Conservation (phyloP, 2,329 filamentous ascomycete genomes). For the Chaetomium sp. region DNA sequence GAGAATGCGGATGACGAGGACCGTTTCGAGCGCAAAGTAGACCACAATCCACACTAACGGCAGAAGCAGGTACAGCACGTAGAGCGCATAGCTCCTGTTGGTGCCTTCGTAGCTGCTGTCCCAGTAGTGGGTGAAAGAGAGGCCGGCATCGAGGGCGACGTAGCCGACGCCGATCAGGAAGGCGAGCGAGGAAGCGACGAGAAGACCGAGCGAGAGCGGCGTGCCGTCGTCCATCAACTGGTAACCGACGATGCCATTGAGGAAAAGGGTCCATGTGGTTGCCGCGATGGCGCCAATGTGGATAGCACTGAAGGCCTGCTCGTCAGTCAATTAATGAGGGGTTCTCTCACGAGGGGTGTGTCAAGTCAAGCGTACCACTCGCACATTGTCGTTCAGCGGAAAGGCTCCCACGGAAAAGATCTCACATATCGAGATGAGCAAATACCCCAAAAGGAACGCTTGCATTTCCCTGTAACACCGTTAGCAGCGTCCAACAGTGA, state of each 20-base stretch:
- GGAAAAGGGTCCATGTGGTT: slow-evolving; percentile 81
- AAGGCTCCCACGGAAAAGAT: slow-evolving; percentile 94
- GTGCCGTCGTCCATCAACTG: slow-evolving; percentile 94
- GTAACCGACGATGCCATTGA: slow-evolving; percentile 89
- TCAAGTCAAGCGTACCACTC: slow-evolving; percentile 52
- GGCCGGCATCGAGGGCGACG: slow-evolving; percentile 89
- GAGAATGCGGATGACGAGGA: slow-evolving; percentile 78
- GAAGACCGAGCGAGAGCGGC: slow-evolving; percentile 69
- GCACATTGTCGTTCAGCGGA: slow-evolving; percentile 62
- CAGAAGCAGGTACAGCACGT: slow-evolving; percentile 86
- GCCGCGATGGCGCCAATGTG: slow-evolving; percentile 87
- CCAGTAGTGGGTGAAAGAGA: slow-evolving; percentile 77
- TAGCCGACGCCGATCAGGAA: slow-evolving; percentile 90
- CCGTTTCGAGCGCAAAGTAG: slow-evolving; percentile 76
- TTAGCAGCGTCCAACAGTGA: neutral
- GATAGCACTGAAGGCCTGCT: slow-evolving; percentile 75
- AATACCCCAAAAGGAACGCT: slow-evolving; percentile 79
- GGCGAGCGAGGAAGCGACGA: slow-evolving; percentile 60
- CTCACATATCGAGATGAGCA: slow-evolving; percentile 86
- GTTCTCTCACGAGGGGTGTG: neutral
- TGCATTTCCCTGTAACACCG: slow-evolving; percentile 74
- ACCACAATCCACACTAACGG: slow-evolving; percentile 84
- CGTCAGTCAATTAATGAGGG: neutral
- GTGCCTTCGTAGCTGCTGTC: slow-evolving; percentile 50
- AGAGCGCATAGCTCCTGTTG: slow-evolving; percentile 76